phyloP scores from a whole-genome alignment of 2,329 filamentous ascomycete species.

The Exserohilum turcica region DNA sequence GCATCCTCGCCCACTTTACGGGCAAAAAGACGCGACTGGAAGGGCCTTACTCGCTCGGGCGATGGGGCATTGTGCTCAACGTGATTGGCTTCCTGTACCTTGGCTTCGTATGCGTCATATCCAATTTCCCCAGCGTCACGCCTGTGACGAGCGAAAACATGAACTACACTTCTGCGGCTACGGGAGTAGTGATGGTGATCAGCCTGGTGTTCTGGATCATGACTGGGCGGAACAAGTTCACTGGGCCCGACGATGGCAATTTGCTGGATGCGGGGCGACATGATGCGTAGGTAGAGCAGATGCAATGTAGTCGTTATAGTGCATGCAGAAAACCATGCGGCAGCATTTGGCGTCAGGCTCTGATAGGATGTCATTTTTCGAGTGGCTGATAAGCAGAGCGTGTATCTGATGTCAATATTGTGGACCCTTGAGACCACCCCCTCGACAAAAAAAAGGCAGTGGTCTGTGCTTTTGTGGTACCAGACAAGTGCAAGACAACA shows the following conservation, averaged over 20 bases:
- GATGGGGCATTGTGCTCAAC: constrained; percentile 54
- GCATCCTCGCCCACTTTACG: constrained; percentile 55
- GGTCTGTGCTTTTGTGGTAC: background rate
- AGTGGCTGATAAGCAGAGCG: too few relatives aligned
- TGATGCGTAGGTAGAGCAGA: background rate
- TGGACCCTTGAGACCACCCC: background rate
- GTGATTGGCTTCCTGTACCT: constrained; percentile 58
- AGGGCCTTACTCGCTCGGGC: constrained; percentile 54
- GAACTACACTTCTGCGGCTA: constrained; percentile 64
- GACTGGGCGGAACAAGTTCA: constrained; percentile 57
- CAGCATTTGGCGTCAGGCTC: background rate
- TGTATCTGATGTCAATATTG: background rate
- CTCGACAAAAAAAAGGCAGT: background rate
- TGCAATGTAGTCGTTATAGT: background rate
- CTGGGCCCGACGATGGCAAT: constrained; percentile 50
- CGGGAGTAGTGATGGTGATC: constrained; percentile 60
- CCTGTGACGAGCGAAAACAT: constrained; percentile 62
- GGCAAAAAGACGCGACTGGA: constrained; percentile 52
- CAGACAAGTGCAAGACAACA: too few relatives aligned
- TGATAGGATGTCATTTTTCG: too few relatives aligned
- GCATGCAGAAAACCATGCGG: background rate
- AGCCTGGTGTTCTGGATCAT: constrained; percentile 59
- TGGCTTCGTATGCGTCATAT: constrained; percentile 60
- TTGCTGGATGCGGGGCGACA: constrained; percentile 6
- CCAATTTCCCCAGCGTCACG: constrained; percentile 59